Evolutionary conservation across 2,329 filamentous ascomycete genomes (phyloP), one percentile per base, ranked within the genome.

Genomic region (Cladosporium sp.): DNA sequence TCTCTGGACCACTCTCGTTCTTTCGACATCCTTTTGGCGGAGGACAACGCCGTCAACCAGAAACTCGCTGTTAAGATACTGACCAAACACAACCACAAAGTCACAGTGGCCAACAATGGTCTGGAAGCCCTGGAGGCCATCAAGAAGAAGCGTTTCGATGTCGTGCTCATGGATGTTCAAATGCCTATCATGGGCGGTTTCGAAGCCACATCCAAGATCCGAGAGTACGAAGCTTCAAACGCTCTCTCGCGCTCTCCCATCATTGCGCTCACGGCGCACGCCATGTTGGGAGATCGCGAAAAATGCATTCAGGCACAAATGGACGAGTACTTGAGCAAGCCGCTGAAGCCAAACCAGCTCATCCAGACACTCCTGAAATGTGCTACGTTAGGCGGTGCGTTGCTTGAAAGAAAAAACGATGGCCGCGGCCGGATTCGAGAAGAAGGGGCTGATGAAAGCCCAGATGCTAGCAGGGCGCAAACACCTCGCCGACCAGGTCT

Each of bases 151-250:
- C 86, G 89, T 67, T 98, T 95, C 68, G 93, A 98, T 69, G 89
- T 95, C 56, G 93, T 98, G 59, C 79, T 98, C 45, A 98, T 98
- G 93, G 93, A 98, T 67, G 93, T 98, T 14, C 93, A 97, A 69
- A 98, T 98, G 93, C 93, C 93, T n/a, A 87, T 97, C 64, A 97
- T 97, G 91, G 93, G 93, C 67, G 93, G 93, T 42, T 97, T 98
- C 67, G 93, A 98, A 72, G 91, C 93, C 11, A 98, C 93, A 4
- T 88, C 85, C 61, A 95, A 95, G 76, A 98, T 98, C 61, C 84
- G 93, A 64, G 90, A 96, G 69, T 97, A 92, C 70, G 93, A 98
- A 70, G 84, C 86, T 55, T 87, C 85, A 59, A 82, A 89, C 61
- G 85, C 85, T 52, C 80, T 89, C 33, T 84, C 88, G 54, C 82